Evolutionary conservation across 129 eudicot genomes (phyloP).

Genomic region (Artemisia annua): DNA sequence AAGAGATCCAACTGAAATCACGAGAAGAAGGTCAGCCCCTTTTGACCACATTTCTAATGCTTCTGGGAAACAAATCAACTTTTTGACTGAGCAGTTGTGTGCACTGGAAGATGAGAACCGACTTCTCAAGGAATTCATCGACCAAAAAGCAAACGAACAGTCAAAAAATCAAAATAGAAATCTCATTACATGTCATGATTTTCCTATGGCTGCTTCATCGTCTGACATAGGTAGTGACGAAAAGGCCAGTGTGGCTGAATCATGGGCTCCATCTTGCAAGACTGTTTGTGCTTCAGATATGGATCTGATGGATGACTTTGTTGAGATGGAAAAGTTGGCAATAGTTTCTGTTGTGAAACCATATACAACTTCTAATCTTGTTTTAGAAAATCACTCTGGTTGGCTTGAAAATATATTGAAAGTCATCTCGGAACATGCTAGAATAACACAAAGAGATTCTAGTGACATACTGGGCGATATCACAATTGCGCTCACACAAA

Average conservation of each 20-base stretch:
- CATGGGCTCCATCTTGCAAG: slow-evolving; percentile 55
- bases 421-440: slow-evolving; percentile 40
- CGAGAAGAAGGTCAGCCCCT: slow-evolving; percentile 57
- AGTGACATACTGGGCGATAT: slow-evolving; percentile 41
- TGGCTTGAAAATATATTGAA: slow-evolving; percentile 45
- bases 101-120: slow-evolving; percentile 75
- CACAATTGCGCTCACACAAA: slow-evolving; percentile 33
- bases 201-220: slow-evolving; percentile 39
- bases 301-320: slow-evolving; percentile 87
- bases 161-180: slow-evolving; percentile 34
- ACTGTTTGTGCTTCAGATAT: slow-evolving; percentile 61
- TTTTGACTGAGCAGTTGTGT: slow-evolving; percentile 54
- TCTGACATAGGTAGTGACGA: slow-evolving; percentile 84
- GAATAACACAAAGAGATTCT: slow-evolving; percentile 33
- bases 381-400: slow-evolving; percentile 26
- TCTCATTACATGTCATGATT: slow-evolving; percentile 27
- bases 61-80: slow-evolving; percentile 47
- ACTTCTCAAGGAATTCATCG: slow-evolving; percentile 56
- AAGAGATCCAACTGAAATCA: slow-evolving; percentile 44
- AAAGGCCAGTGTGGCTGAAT: slow-evolving; percentile 65
- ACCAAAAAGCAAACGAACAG: slow-evolving; percentile 43
- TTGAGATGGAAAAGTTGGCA: slow-evolving; percentile 95
- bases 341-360: slow-evolving; percentile 52
- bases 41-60: slow-evolving; percentile 46
- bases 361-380: slow-evolving; percentile 33